Base-by-base conservation (phyloP, 306 rosid genomes). In the Dryas alaskensis region DNA sequence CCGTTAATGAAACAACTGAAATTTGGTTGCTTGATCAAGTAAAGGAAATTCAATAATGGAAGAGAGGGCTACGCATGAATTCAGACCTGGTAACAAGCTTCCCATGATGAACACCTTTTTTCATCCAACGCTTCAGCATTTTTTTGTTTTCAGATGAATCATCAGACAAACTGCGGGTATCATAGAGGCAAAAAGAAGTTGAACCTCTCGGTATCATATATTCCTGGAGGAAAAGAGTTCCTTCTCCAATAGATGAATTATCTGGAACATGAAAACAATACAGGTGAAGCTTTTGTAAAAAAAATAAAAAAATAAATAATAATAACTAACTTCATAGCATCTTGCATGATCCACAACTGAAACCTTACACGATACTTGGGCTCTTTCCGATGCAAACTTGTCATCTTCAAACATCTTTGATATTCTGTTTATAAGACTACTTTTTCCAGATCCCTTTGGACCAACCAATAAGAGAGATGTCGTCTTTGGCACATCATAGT, bases 401-500 rank as follows among this genome's bases (percentile, higher is more conserved):
- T 85, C 97, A 69, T 81, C 80, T 51, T 91, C 97, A 65, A 93
- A 71, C 79, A 85, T 86, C 83, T 67, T 83, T 50, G 94, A 88
- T 65, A 93, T 93, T 83, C 86, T 85, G 72, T 93, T 93, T 65
- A 93, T 72, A 78, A 93, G 94, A 78, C 97, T 84, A 87, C 96
- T 91, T 81, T 91, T 93, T 67, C 97, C 98, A 7, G 98, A 89
- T 77, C 90, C 88, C 52, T 77, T 89, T 19, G 90, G 98, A 84
- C 98, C 98, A 59, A 91, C 76, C 84, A 93, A 84, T 66, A 91
- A 17, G 55, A 93, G 88, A 45, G 91, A 73, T 9, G 89, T 88
- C 60, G 90, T 86, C 79, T 68, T 80, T n/a, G 98, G 97, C 19
- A 89, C 81, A 87, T 84, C 96, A 77, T 89, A 88, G 76, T 91